Evolutionary conservation across 1,139 yeast species (phyloP).

Genomic region (Taphrina wiesneri): DNA sequence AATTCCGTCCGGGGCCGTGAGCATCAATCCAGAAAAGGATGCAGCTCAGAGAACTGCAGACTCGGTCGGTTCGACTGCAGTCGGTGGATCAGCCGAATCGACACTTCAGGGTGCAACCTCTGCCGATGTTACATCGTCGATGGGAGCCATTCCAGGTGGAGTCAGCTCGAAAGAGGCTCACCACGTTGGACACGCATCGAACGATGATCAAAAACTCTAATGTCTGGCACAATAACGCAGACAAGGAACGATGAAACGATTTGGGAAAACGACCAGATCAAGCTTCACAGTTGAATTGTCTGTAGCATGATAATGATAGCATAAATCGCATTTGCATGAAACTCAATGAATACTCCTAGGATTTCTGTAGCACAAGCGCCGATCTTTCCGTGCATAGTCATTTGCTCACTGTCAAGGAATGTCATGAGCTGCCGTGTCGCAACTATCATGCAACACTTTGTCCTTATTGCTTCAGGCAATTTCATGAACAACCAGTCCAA

Average conservation of each 20-base stretch:
- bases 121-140: conserved; percentile 6
- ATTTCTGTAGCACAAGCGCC: no score
- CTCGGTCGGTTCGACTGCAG: conserved; percentile 1
- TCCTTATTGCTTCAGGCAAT: no score
- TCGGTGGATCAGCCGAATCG: conserved; percentile 21
- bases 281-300: background rate
- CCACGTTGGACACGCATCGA: conserved; percentile 7
- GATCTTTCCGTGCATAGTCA: no score
- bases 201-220: conserved; percentile 4
- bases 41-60: conserved; percentile 22
- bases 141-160: conserved; percentile 19
- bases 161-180: conserved; percentile 18
- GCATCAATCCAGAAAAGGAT: conserved; percentile 1
- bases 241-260: background rate
- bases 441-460: background rate
- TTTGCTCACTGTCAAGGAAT: no score
- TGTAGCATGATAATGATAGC: background rate
- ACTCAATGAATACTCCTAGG: background rate
- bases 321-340: background rate
- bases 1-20: conserved; percentile 3
- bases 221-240: background rate
- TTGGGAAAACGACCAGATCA: background rate
- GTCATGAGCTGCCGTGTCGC: no score
- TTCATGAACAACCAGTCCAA: no score
- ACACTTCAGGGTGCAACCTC: conserved; percentile 22